phyloP scores from a whole-genome alignment of 257 asterid genomes.

The Lycium barbarum region DNA sequence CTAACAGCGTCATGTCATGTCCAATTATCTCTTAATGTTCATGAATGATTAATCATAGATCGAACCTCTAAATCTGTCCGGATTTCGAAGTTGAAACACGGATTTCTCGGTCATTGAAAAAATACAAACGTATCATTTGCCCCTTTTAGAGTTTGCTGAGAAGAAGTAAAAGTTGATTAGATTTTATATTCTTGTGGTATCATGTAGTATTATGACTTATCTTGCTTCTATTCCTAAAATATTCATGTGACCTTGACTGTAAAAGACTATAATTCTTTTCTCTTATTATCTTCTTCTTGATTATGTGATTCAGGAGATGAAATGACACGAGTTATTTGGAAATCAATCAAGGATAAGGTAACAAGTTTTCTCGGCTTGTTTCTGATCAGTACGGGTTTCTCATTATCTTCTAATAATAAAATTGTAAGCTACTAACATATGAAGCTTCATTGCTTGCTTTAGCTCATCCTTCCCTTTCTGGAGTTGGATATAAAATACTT shows the following conservation, averaged over 20 bases:
- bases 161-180: neutral
- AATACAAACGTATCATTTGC: too few relatives aligned
- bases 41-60: too few relatives aligned
- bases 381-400: neutral
- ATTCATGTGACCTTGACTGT: neutral
- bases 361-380: constrained; percentile 23
- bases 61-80: too few relatives aligned
- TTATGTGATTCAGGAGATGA: constrained; percentile 79
- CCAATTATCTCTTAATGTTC: neutral
- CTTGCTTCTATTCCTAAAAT: neutral
- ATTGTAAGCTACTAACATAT: constrained; percentile 24
- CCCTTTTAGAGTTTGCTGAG: neutral
- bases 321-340: constrained; percentile 99
- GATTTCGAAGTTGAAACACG: too few relatives aligned
- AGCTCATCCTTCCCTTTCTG: constrained; percentile 94
- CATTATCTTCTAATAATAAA: neutral
- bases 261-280: neutral
- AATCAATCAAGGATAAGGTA: constrained; percentile 94
- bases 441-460: constrained; percentile 37
- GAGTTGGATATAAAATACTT: constrained; percentile 97
- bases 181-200: neutral
- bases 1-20: neutral
- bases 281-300: constrained; percentile 32
- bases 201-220: neutral
- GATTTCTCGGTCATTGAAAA: too few relatives aligned